A percentile compares a stretch with the other conserved stretches of the same genome.
These are phyloP conservation scores for Apiotrichum sp. DNA, from an alignment of 1,284 basidiomycete genomes.

Conservation along the genomic window DNA sequence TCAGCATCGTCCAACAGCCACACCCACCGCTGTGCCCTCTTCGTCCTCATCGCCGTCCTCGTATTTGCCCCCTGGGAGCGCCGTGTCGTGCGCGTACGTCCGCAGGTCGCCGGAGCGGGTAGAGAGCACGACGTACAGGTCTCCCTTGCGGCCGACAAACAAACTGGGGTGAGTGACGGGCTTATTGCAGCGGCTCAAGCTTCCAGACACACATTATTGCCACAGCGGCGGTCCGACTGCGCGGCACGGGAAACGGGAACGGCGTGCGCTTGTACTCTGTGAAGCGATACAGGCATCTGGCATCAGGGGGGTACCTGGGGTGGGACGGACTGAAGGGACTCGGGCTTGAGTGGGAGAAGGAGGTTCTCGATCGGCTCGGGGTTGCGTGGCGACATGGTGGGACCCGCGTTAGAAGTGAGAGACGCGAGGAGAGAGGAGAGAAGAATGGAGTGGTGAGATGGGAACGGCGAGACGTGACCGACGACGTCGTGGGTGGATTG, in stretches of 20 bases:
- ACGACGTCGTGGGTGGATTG: too few relatives aligned
- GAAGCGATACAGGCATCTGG: slow-evolving; percentile 38
- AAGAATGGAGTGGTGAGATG: neutral
- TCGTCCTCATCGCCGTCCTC: slow-evolving; percentile 61
- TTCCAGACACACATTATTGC: slow-evolving; percentile 29
- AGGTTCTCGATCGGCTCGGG: slow-evolving; percentile 31
- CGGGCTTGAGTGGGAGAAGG: slow-evolving; percentile 37
- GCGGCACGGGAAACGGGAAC: slow-evolving; percentile 22
- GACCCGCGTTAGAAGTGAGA: neutral
- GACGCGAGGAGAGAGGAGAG: neutral
- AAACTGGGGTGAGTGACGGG: slow-evolving; percentile 40
- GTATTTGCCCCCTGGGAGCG: slow-evolving; percentile 72
- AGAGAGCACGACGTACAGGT: slow-evolving; percentile 67
- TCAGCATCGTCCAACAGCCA: neutral
- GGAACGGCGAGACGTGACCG: too few relatives aligned
- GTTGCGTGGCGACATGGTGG: slow-evolving; percentile 17
- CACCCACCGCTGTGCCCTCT: slow-evolving; percentile 69
- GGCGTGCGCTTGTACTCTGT: slow-evolving; percentile 23
- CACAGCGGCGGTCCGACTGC: slow-evolving; percentile 33
- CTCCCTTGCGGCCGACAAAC: slow-evolving; percentile 71
- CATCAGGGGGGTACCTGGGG: neutral
- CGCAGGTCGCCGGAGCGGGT: slow-evolving; percentile 61
- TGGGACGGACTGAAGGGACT: slow-evolving; percentile 30
- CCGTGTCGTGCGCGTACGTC: slow-evolving; percentile 75
- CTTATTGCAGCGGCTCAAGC: neutral